Evolutionary conservation across 805 yeast species (phyloP), one percentile per base, ranked within the genome.

Genomic region (Kurtzmaniella fragi): DNA sequence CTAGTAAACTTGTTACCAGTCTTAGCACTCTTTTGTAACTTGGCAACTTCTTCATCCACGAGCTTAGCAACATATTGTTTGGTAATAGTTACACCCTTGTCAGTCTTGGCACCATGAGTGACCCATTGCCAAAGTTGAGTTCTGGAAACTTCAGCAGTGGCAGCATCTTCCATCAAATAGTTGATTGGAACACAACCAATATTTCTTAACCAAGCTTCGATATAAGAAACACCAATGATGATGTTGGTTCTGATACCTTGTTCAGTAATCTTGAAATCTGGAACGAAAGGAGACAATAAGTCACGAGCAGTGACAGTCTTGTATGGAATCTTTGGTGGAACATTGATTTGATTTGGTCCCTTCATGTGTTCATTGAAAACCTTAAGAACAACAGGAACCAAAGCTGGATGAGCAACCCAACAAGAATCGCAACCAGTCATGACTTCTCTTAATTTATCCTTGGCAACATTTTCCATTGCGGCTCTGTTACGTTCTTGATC

Each of bases 371-470:
- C 77, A 57, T 80, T 75, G 65, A 84, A 84, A 15, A 84, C 84
- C 53, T 75, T 72, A 56, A 82, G 73, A 31, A 87, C 89, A 46
- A 84, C 76, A 13, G 82, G 74, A 17, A 84, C 85, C 58, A 84
- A 70, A 15, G 89, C 90, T 13, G 95, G 95, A 54, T 84, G 93
- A 12, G 91, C 91, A 56, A 84, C 84, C 95, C 95, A 84, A 42
- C 91, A 82, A 37, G 93, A 89, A 67, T 84, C 95, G 63, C 86
- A 88, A 35, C 93, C 93, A 40, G 84, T 82, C 37, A 70, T 62
- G 35, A 83, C 84, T 63, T 84, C 95, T 51, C 93, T 70, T 48
- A 81, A 71, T 37, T 52, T 50, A 34, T 52, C 56, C 9, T 38
- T 44, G 11, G 39, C 27, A 13, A 52, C 53, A 29, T 49, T 48